Conservation (phyloP, 768 basidiomycete species). For the Strobilomyces dryophilus region DNA sequence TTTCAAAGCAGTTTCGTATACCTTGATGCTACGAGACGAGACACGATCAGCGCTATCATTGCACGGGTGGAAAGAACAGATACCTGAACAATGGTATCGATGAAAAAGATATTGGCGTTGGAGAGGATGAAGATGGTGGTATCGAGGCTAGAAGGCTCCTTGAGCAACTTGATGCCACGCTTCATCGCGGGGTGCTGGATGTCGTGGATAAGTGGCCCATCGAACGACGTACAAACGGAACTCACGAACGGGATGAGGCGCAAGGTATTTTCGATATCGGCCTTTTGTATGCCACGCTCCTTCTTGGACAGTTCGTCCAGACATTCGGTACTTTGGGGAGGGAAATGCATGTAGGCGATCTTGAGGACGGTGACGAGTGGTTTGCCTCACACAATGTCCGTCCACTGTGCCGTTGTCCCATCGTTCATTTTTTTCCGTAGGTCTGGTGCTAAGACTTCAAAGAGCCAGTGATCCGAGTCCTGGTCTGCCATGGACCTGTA, state of each 20-base stretch:
- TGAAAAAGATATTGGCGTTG: conserved; percentile 91
- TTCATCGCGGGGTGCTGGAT: conserved; percentile 95
- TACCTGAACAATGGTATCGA: conserved; percentile 84
- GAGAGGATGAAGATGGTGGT: conserved; percentile 88
- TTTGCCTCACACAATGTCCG: conserved; percentile 80
- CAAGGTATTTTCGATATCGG: conserved; percentile 76
- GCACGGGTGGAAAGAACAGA: background rate
- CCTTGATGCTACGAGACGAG: conserved; percentile 47
- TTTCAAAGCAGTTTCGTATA: conserved; percentile 66
- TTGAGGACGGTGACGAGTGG: background rate
- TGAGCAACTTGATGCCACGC: conserved; percentile 77
- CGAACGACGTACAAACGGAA: background rate
- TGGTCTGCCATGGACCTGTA: conserved; percentile 88
- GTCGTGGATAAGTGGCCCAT: background rate
- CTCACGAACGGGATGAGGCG: conserved; percentile 83
- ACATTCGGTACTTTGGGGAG: conserved; percentile 50
- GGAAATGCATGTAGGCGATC: background rate
- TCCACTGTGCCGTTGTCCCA: conserved; percentile 71
- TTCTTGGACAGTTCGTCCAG: conserved; percentile 60
- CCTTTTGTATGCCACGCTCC: conserved; percentile 51
- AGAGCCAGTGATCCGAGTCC: conserved; percentile 92
- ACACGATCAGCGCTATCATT: background rate
- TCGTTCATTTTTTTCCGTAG: conserved; percentile 70
- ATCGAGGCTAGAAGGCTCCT: conserved; percentile 52
- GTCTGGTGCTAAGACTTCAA: conserved; percentile 82